Base-by-base conservation (phyloP, 192 early-diverging fungal genomes). In the Podila clonocystis region DNA sequence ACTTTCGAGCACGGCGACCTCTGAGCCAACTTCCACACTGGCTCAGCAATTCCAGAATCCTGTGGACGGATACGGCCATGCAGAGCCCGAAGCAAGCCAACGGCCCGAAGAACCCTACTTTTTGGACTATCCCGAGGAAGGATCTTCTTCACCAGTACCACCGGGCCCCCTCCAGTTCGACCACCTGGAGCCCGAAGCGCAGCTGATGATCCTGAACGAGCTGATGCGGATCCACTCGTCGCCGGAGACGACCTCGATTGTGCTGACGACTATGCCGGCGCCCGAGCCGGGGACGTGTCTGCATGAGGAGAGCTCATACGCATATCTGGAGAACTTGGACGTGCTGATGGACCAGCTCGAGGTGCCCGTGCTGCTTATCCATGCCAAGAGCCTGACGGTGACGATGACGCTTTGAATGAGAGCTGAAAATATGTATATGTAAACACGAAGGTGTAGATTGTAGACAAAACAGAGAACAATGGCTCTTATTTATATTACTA, bases 331-430 rank as follows among this genome's bases (percentile, higher is more conserved):
- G 28, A 82, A 87, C 24, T 75, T 91, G 50, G 77, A 80, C 66
- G 28, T 68, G 28, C 50, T 80, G 50, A 80, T 80, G 77, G 67
- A 73, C 8, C 70, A 70, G 4, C 68, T 80, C n/a, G 86, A 91
- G 57, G 70, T 87, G 0, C 91, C 89, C 4, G 85, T 87, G n/a
- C 82, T 92, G 78, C 72, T 92, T 34, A 86, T 92, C n/a, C 88
- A 91, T 67, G 88, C 90, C 26, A 88, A 88, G 58, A 89, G 88
- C 17, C 74, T 91, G 57, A 91, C 90, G 0, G 88, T 91, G 7
- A 91, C 90, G 19, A 91, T 89, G 64, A 84, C 90, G 4, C 70
- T 91, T 38, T 91, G 41, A 45, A 45, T 12, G 13, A 45, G 41
- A 45, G 41, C 4, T 12, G 41, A 15, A 15, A 45, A 3, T 9